These are phyloP conservation scores for Aspergillus funiculosus DNA, from an alignment of 495 filamentous ascomycete genomes.

Conservation along the genomic window DNA sequence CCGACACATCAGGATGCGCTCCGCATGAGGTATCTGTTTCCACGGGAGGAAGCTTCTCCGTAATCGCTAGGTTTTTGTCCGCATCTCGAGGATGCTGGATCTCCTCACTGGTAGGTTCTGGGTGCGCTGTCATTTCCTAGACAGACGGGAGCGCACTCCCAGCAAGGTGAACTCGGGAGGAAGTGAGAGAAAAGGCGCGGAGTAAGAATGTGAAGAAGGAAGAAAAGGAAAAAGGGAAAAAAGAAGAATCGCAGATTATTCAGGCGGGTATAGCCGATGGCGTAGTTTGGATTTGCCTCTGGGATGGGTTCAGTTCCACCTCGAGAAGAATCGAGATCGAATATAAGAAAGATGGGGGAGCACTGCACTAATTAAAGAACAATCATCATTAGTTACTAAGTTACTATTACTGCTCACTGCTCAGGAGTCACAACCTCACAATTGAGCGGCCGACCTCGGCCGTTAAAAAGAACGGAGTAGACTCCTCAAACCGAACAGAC, in stretches of 20 bases:
- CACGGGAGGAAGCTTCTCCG: constrained; percentile 10
- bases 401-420: too few species aligned
- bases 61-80: not conserved
- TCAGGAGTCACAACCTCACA: too few species aligned
- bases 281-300: too few species aligned
- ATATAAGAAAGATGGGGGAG: not conserved
- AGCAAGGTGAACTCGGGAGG: not conserved
- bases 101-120: constrained; percentile 3
- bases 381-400: too few species aligned
- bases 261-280: constrained; percentile 12
- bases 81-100: not conserved
- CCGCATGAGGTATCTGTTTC: constrained; percentile 7
- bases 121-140: constrained; percentile 11
- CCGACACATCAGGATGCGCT: constrained; percentile 4
- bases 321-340: not conserved
- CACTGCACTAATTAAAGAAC: not conserved
- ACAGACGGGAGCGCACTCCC: not conserved
- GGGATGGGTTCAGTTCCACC: not conserved
- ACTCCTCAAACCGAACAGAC: too few species aligned
- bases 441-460: too few species aligned
- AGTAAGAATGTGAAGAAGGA: not conserved
- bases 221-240: constrained; percentile 2
- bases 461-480: too few species aligned
- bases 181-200: not conserved
- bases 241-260: not conserved